These are phyloP conservation scores for Puccinellia tenuiflora DNA, from an alignment of 176 grass and related monocot genomes.

Conservation along the genomic window DNA sequence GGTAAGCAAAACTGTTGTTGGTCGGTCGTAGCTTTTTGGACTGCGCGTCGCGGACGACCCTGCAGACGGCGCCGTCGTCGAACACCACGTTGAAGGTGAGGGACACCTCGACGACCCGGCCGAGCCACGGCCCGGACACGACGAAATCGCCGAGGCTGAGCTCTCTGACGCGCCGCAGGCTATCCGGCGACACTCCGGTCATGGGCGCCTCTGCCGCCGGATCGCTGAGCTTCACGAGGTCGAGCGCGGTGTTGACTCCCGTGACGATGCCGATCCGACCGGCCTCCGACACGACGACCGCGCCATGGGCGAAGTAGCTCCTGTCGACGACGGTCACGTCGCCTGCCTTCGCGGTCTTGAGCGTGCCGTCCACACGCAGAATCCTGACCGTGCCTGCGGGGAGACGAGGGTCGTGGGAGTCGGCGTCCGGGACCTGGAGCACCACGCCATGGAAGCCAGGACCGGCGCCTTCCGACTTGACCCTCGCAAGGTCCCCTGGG, in stretches of 20 bases:
- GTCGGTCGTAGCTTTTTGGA: neutral
- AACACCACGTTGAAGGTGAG: neutral
- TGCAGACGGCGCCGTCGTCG: slow-evolving; percentile 12
- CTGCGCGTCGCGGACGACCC: neutral
- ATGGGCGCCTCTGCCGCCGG: too few relatives aligned
- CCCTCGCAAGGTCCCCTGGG: neutral
- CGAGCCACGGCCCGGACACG: neutral
- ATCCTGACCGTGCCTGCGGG: neutral
- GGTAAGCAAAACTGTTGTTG: too few relatives aligned
- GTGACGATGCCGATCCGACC: neutral
- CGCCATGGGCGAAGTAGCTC: neutral
- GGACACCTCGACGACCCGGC: neutral
- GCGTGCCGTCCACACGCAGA: neutral
- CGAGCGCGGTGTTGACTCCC: neutral
- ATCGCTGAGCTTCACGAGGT: neutral
- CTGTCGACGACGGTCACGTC: neutral
- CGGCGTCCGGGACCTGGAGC: neutral
- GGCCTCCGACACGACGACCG: neutral
- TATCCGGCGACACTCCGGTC: neutral
- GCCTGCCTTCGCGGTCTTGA: neutral
- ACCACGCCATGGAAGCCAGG: neutral
- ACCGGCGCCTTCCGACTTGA: neutral
- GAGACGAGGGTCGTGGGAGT: neutral
- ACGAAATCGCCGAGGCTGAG: neutral
- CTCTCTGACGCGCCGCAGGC: neutral